Evolutionary conservation across 176 grass and related monocot species (phyloP), one percentile per base, ranked within the genome.

Genomic region (Typha latifolia): DNA sequence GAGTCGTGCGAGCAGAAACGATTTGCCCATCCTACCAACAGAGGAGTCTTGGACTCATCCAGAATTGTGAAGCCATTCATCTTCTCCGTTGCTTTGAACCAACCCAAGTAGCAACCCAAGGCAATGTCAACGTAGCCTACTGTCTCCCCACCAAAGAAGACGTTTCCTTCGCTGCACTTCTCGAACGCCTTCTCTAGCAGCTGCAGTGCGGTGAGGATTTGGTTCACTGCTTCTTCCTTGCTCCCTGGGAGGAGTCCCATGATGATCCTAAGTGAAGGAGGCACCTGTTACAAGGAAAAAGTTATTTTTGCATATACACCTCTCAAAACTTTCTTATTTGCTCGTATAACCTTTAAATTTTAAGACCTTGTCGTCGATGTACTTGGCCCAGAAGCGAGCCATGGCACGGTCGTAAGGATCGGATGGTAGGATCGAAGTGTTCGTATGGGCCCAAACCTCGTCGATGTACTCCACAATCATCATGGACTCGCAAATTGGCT

Each of bases 61-160:
- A 85, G 74, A 11, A 27, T 6, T 12, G 73, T 79, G 37, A 14
- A 0, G 3, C 64, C 66, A 12, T 21, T 57, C 29, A 83, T 29
- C 3, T 5, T 68, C 12, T 70, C 75, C 3, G 31, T 62, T 55
- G 73, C 62, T 19, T 47, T 67, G 21, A 76, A 66, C 75, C 79
- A 70, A 4, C 48, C n/a, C n/a, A 82, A 12, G 0, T 55, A 22
- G 10, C 68, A 56, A 10, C 80, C 84, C 12, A 86, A 71, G 16
- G 63, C 13, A 55, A 86, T 62, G 67, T 90, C 87, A 1, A 90
- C 10, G 61, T 59, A 73, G n/a, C 87, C 82, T n/a, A 10, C 51
- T 34, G 43, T 24, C 0, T 84, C 77, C 47, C 85, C 85, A 20
- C 79, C 82, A 18, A 90, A 90, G 76, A 90, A 90, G 14, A 18